Conservation (phyloP, 352 stramenopile species). For the Globisporangium carolinianum region DNA sequence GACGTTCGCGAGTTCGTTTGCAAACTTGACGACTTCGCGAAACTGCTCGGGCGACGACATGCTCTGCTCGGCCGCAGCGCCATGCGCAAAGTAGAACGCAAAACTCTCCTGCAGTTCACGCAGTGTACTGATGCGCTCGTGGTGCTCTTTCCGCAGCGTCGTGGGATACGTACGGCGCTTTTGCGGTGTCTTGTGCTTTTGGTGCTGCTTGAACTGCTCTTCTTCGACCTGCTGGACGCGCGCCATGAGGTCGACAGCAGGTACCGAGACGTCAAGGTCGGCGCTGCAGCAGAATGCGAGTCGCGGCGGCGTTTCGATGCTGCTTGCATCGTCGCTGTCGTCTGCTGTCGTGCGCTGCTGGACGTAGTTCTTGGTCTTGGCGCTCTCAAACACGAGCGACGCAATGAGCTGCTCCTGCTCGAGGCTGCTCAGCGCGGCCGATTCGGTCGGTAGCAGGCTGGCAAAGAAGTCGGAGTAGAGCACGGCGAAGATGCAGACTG, state of each 20-base stretch:
- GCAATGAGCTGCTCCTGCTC: constrained; percentile 66
- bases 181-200: constrained; percentile 26
- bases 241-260: constrained; percentile 68
- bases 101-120: constrained; percentile 72
- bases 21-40: constrained; percentile 57
- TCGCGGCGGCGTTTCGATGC: constrained; percentile 20
- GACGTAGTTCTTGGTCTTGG: constrained; percentile 17
- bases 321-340: constrained; percentile 3
- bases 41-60: constrained; percentile 78
- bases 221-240: constrained; percentile 39
- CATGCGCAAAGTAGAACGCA: constrained; percentile 75
- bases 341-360: not conserved
- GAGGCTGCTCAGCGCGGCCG: constrained; percentile 22
- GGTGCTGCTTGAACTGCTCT: constrained; percentile 28
- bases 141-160: constrained; percentile 38
- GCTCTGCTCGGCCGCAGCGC: constrained; percentile 74
- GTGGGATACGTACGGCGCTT: constrained; percentile 13
- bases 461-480: constrained; percentile 60
- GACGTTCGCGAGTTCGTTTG: constrained; percentile 49
- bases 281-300: constrained; percentile 80
- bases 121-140: constrained; percentile 66
- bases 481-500: constrained; percentile 37
- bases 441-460: constrained; percentile 28
- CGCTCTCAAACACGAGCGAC: constrained; percentile 56
- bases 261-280: constrained; percentile 72